Evolutionary conservation across 2,329 filamentous ascomycete species (phyloP), one percentile per base, ranked within the genome.

Genomic region (Immersiporthe knoxdaviesiana): DNA sequence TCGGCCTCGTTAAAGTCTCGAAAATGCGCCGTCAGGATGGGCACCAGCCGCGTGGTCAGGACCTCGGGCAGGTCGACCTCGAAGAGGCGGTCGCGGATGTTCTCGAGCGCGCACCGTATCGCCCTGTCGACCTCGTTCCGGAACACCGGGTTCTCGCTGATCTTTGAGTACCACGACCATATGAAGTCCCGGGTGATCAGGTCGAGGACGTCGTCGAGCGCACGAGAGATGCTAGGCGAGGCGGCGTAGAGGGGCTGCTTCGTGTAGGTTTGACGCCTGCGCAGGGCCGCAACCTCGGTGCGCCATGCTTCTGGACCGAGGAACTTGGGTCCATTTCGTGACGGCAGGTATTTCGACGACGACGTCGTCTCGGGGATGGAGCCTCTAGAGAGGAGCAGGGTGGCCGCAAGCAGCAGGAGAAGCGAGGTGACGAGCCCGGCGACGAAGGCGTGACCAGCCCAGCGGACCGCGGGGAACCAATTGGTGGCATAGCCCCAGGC

Each of bases 1-100:
- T 99, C 96, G 0, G 96, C 96, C 73, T 96, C 90, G 78, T 94
- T 93, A 74, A 97, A 97, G 73, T 97, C 93, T 73, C 88, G 92
- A 75, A 99, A 88, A 79, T 99, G 96, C 12, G 88, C 85, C 39
- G 95, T 98, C 73, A 99, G 79, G 69, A 98, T 89, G 16, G 97
- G 97, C 52, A 97, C 90, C 61, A 98, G 85, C 50, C 91, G 90
- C 71, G 91, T 92, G 24, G 95, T 94, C 60, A 92, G 84, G 60
- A 95, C 84, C 75, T 96, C 94, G 63, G 96, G 92, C 72, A 97
- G 81, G 79, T 99, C 96, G 74, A 94, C 86, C 50, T 88, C 86
- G 70, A 90, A 83, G 56, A 97, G 81, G 71, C 91, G 88, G 75
- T 94, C 91, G 69, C 89, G 87, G 71, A 98, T 82, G 74, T 87